A percentile compares a stretch with the other conserved stretches of the same genome.
Evolutionary conservation across 805 yeast species (phyloP).

Genomic region (Yamadazyma paraphyllophila): DNA sequence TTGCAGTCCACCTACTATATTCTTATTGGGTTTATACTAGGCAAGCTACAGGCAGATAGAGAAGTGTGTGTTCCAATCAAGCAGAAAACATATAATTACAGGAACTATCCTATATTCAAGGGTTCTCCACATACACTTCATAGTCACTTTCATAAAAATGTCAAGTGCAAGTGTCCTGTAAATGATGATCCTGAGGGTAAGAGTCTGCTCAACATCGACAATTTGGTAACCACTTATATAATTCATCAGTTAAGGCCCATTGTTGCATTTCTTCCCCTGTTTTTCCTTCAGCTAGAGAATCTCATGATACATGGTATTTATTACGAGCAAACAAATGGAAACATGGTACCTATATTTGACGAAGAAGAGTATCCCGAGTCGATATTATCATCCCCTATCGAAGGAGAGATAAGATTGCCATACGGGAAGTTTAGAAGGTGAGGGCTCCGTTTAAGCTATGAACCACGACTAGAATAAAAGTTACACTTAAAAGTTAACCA

Average conservation of each 20-base stretch:
- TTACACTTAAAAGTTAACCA: too few species aligned
- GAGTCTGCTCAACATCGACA: slow-evolving; percentile 25
- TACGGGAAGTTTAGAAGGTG: slow-evolving; percentile 3
- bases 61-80: slow-evolving; percentile 36
- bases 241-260: slow-evolving; percentile 36
- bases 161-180: slow-evolving; percentile 21
- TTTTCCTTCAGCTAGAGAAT: slow-evolving; percentile 25
- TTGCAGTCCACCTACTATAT: slow-evolving; percentile 29
- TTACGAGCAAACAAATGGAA: slow-evolving; percentile 18
- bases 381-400: slow-evolving; percentile 11
- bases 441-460: too few species aligned
- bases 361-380: slow-evolving; percentile 24
- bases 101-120: slow-evolving; percentile 30
- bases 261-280: slow-evolving; percentile 21
- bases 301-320: slow-evolving; percentile 37
- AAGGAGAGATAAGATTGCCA: neutral
- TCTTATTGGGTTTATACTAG: slow-evolving; percentile 32
- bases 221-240: slow-evolving; percentile 32
- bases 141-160: slow-evolving; percentile 23
- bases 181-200: slow-evolving; percentile 24
- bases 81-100: slow-evolving; percentile 21
- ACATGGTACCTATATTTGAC: slow-evolving; percentile 29
- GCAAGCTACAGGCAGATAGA: slow-evolving; percentile 34
- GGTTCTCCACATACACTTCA: slow-evolving; percentile 37
- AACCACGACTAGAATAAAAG: too few species aligned